Evolutionary conservation across 2,329 filamentous ascomycete species (phyloP), one percentile per base, ranked within the genome.

Genomic region (Teratosphaeria epicoccoides): DNA sequence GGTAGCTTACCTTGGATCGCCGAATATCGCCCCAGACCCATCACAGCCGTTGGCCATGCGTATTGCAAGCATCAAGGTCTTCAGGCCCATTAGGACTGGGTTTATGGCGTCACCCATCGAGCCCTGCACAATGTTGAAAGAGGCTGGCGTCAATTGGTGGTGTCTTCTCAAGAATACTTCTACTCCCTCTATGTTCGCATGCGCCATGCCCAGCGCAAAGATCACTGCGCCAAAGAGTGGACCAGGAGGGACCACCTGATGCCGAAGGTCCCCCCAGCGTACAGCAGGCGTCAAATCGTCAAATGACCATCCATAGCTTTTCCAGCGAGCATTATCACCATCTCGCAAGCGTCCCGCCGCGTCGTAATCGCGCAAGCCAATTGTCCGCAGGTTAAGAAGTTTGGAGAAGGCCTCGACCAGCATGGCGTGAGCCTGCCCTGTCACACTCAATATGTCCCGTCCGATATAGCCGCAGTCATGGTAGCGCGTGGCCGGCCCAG

Each of bases 301-400:
- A 6, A 43, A 37, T 1, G 56, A 56, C 60, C 56, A 61, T 10
- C 80, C 79, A 57, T 81, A 83, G 61, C 79, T 80, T 6, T 63
- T 67, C 81, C 82, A 84, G 1, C 58, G 51, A 0, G 57, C 60
- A 5, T 49, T 46, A 12, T 59, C 53, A 6, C 64, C 66, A 28
- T 85, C 81, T 2, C 81, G 75, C 11, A 60, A 61, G 4, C 81
- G 76, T 9, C 64, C 71, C 0, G 4, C 22, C 0, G 76, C 76
- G 59, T 76, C 70, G 65, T 78, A 83, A 60, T 85, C 79, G 17
- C 82, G 76, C 23, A 85, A 68, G 23, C 79, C 77, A 12, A 85
- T 63, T 0, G 73, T 77, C 25, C 76, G 66, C 4, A 85, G 73
- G 50, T 79, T 78, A 0, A 65, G 61, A 3, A 86, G 70, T 28